Evolutionary conservation across 2,329 filamentous ascomycete genomes (phyloP), one percentile per base, ranked within the genome.

Genomic region (Myriosclerotinia duriaeana): DNA sequence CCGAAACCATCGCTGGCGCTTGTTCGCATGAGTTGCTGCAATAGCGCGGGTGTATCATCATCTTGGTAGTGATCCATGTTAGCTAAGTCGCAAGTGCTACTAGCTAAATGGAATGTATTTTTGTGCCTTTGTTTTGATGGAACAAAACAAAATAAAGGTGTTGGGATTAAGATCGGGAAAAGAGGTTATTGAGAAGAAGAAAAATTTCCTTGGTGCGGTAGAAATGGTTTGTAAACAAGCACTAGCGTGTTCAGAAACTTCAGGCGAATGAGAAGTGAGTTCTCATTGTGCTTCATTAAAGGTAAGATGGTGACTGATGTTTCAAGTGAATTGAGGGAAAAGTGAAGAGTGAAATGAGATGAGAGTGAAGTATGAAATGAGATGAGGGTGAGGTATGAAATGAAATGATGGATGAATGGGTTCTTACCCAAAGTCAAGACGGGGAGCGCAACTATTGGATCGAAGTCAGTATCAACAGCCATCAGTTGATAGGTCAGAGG

Each of bases 31-130:
- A 61, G 46, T 5, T 61, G 58, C 4, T 26, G 44, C 14, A 61
- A 50, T 2, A 50, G 44, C 22, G 44, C 20, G 8, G 58, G 44
- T 20, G 34, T 61, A 8, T 61, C 44, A 20, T 50, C 58, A 26
- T 50, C 44, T 61, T 61, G 20, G 44, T 50, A 61, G 34, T 38
- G 34, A 40, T 50, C 34, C 58, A 61, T 61, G 11, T 61, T 40
- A 40, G 55, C 55, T 46, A n/a, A 30, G 34, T 54, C 20, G 34
- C 34, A 55, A 40, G 53, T 55, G 53, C 53, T 30, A 9, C 22
- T 15, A 55, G 53, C 53, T 38, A 55, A 38, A 22, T 55, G 20
- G 3, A 42, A 17, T 42, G 11, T 22, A 22, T 55, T 40, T n/a
- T 42, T 55, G 46, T 40, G 36, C 4, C 17, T 38, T 22, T 3